Percentiles rank a stretch among this genome's conserved stretches.
Evolutionary conservation across 2,329 filamentous ascomycete genomes (phyloP).

Genomic region (Aspergillus pseudonomiae): DNA sequence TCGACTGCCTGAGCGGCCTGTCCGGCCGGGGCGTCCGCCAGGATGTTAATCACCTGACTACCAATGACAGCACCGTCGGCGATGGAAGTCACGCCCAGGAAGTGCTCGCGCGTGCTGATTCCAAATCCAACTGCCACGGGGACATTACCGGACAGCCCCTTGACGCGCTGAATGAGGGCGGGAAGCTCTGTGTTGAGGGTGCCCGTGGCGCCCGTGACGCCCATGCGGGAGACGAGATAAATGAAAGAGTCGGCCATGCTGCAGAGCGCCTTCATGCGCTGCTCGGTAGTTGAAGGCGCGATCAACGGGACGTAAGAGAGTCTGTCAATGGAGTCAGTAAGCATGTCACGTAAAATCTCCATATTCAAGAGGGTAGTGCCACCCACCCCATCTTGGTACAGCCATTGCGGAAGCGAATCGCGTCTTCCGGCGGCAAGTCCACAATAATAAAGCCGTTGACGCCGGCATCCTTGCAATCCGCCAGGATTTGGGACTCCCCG

Average conservation of each 20-base stretch:
- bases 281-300: slow-evolving; percentile 83
- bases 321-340: slow-evolving; percentile 40
- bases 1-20: slow-evolving; percentile 70
- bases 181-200: slow-evolving; percentile 77
- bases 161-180: slow-evolving; percentile 75
- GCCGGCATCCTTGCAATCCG: slow-evolving; percentile 77
- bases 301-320: slow-evolving; percentile 93
- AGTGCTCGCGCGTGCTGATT: slow-evolving; percentile 90
- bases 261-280: slow-evolving; percentile 89
- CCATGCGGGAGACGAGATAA: slow-evolving; percentile 93
- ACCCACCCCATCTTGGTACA: slow-evolving; percentile 74
- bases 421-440: slow-evolving; percentile 94
- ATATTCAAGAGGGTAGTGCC: background rate
- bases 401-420: slow-evolving; percentile 82
- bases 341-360: background rate
- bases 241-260: slow-evolving; percentile 95
- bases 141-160: slow-evolving; percentile 82
- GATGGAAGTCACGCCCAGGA: slow-evolving; percentile 74
- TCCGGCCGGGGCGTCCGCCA: slow-evolving; percentile 66
- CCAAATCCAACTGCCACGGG: slow-evolving; percentile 91
- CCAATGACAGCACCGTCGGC: slow-evolving; percentile 94
- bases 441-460: slow-evolving; percentile 98
- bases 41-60: slow-evolving; percentile 82
- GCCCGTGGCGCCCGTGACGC: slow-evolving; percentile 84
- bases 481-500: slow-evolving; percentile 81